phyloP scores from a whole-genome alignment of 495 filamentous ascomycete genomes.

The Hypoxylon rickii region DNA sequence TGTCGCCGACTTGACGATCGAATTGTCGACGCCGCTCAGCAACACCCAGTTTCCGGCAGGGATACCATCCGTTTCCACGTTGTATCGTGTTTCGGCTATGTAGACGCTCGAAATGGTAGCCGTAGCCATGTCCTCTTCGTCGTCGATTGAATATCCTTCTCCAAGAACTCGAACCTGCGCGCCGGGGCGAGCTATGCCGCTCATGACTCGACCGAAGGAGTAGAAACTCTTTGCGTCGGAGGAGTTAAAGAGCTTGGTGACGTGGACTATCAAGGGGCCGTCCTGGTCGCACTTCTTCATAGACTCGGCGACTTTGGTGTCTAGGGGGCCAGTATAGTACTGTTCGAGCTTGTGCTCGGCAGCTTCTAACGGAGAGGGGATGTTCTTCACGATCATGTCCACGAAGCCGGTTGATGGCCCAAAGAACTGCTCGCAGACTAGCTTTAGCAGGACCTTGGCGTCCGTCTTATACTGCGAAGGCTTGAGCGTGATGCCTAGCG shows the following conservation, averaged over 20 bases:
- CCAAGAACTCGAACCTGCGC: constrained; percentile 88
- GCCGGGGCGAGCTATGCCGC: constrained; percentile 82
- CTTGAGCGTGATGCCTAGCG: constrained; percentile 82
- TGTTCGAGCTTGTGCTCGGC: constrained; percentile 74
- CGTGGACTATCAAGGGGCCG: constrained; percentile 85
- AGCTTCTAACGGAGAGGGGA: constrained; percentile 85
- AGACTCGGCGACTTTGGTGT: constrained; percentile 77
- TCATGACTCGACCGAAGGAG: constrained; percentile 90
- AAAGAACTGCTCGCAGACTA: constrained; percentile 96
- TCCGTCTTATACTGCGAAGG: constrained; percentile 89
- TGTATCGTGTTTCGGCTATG: constrained; percentile 94
- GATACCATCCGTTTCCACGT: constrained; percentile 85
- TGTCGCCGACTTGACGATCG: constrained; percentile 97
- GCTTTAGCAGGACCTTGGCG: constrained; percentile 82
- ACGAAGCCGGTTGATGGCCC: constrained; percentile 88
- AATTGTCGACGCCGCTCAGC: constrained; percentile 91
- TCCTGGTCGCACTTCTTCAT: constrained; percentile 86
- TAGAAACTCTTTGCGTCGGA: constrained; percentile 85
- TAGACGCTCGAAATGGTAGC: constrained; percentile 89
- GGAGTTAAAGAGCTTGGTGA: constrained; percentile 91
- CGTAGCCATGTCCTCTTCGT: constrained; percentile 95
- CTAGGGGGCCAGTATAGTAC: constrained; percentile 95
- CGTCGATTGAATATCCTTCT: constrained; percentile 93
- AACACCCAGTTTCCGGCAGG: constrained; percentile 96
- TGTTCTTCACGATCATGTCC: constrained; percentile 90